Conservation (phyloP, 306 rosid species). For the Prinsepia uniflora region DNA sequence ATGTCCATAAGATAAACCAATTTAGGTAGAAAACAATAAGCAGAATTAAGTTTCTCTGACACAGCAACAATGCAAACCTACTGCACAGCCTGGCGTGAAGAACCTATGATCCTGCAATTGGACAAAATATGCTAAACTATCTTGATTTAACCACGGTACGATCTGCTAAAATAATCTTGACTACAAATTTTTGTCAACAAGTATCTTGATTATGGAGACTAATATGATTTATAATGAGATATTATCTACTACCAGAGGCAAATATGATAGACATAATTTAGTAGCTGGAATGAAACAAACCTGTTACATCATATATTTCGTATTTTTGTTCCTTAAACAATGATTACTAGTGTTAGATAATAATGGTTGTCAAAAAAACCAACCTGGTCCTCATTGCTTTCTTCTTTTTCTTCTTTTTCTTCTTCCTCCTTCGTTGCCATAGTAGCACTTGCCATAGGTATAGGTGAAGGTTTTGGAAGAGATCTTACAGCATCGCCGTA, state of each 20-base stretch:
- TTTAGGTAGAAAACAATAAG: neutral
- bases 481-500: conserved; percentile 46
- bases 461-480: conserved; percentile 78
- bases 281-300: conserved; percentile 1
- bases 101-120: conserved; percentile 6
- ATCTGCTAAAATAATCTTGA: neutral
- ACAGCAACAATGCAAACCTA: neutral
- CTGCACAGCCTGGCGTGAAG: neutral
- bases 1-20: neutral
- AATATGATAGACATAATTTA: neutral
- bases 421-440: conserved; percentile 42
- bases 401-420: conserved; percentile 33
- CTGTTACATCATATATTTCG: neutral
- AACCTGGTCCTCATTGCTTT: conserved; percentile 59
- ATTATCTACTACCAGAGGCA: neutral
- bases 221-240: neutral
- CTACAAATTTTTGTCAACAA: neutral
- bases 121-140: neutral
- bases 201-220: neutral
- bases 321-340: neutral
- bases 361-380: conserved; percentile 6
- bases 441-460: conserved; percentile 33
- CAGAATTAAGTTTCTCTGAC: neutral
- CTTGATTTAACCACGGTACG: too few species aligned
- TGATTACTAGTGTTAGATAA: neutral